Evolutionary conservation across 164 flowering plant genomes (phyloP).

Genomic region (Tinospora cordifolia): DNA sequence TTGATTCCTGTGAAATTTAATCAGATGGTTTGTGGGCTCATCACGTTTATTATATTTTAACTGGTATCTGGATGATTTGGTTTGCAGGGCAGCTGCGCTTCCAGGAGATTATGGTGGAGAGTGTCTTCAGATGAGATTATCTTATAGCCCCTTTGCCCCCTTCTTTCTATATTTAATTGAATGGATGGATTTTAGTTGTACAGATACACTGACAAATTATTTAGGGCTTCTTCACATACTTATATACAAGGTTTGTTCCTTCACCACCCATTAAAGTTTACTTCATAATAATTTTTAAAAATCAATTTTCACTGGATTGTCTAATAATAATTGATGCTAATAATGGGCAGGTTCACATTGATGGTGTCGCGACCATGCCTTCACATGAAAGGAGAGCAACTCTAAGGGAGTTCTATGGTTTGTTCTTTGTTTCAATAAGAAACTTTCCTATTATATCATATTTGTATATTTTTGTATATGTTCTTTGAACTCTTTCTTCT

Average conservation of each 20-base stretch:
- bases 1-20: background rate
- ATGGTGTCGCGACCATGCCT: conserved; percentile 52
- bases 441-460: background rate
- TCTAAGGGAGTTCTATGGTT: conserved; percentile 62
- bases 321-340: background rate
- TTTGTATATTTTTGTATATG: background rate
- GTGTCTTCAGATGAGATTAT: conserved; percentile 63
- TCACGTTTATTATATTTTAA: background rate
- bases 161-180: conserved; percentile 59
- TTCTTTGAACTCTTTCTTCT: background rate
- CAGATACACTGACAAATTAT: conserved; percentile 58
- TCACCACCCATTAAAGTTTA: background rate
- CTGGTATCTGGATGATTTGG: conserved; percentile 7
- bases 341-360: conserved; percentile 45
- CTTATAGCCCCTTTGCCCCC: conserved; percentile 73
- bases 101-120: conserved; percentile 56
- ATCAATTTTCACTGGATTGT: background rate
- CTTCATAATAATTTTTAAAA: background rate
- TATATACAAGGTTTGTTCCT: conserved; percentile 54
- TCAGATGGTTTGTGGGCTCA: background rate
- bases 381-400: conserved; percentile 57
- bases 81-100: conserved; percentile 72
- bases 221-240: conserved; percentile 80
- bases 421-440: conserved; percentile 9
- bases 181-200: conserved; percentile 79